Conservation (phyloP, 371 early-diverging fungal species). For the Paraphysoderma sedebokerense region DNA sequence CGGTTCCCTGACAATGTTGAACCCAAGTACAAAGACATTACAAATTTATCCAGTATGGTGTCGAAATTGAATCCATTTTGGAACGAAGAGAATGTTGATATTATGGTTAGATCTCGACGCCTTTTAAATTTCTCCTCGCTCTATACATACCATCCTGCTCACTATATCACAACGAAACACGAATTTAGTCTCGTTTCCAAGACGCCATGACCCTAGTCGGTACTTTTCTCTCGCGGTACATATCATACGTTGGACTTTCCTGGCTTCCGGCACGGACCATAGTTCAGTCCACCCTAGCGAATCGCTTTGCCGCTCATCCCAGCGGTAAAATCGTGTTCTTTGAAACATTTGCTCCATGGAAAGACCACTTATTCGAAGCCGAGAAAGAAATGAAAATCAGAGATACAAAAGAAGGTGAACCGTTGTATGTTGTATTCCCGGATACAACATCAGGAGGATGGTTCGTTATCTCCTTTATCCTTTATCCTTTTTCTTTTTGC, state of each 20-base stretch:
- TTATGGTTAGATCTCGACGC: conserved; percentile 35
- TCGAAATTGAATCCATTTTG: conserved; percentile 79
- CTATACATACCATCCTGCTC: too few relatives aligned
- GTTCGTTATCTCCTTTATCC: too few relatives aligned
- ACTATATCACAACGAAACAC: too few relatives aligned
- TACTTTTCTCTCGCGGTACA: conserved; percentile 43
- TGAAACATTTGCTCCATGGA: conserved; percentile 78
- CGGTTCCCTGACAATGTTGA: conserved; percentile 59
- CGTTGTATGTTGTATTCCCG: conserved; percentile 71
- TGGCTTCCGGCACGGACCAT: conserved; percentile 83
- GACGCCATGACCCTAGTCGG: conserved; percentile 64
- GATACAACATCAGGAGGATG: conserved; percentile 44
- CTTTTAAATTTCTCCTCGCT: too few relatives aligned
- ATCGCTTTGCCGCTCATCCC: conserved; percentile 11
- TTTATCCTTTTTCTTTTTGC: not conserved
- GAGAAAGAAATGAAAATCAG: conserved; percentile 7
- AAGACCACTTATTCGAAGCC: conserved; percentile 18
- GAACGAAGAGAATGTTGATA: conserved; percentile 60
- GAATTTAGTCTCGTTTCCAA: conserved; percentile 28
- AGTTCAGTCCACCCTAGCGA: conserved; percentile 30
- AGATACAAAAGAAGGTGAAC: conserved; percentile 6
- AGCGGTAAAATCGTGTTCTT: conserved; percentile 68
- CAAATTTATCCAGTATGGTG: conserved; percentile 60
- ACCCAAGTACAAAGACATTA: conserved; percentile 64
- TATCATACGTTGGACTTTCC: conserved; percentile 40